Evolutionary conservation across 257 asterid species (phyloP), one percentile per base, ranked within the genome.

Genomic region (Fraxinus pennsylvanica): DNA sequence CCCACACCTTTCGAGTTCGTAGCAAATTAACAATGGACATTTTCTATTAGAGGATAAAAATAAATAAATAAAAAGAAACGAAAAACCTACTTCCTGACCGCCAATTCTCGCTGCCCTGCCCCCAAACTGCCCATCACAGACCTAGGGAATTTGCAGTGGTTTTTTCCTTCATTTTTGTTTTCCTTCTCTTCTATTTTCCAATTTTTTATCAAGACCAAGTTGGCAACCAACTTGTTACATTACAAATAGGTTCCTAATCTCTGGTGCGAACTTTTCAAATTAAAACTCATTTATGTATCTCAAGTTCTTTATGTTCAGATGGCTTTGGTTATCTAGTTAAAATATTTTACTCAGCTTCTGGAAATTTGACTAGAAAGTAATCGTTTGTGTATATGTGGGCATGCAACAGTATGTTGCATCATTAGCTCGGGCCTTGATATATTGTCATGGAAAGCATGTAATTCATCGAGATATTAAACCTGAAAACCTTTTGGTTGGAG

Each of bases 381-480:
- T 27, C 19, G 13, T 33, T 39, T 78, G 68, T 75, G 68, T 75
- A 32, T 65, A 6, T 68, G n/a, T 83, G 80, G 81, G 47, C 59
- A 71, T 72, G 80, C 14, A 70, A 74, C 94, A 96, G 99, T 96
- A 93, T 81, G 88, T 96, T 68, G 97, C 98, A 78, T 93, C 98
- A 27, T 84, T 96, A 74, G 99, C 98, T 77, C 91, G 98, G 39
- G 99, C 99, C 22, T 94, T 96, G 76, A 87, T 93, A 78, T 96
- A 96, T 77, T 96, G 97, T 69, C 99, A 96, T 81, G 99, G 98
- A 67, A 96, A 96, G 82, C 99, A 96, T 6, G 99, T 96, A 43
- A 96, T 96, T 71, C 99, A 93, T 77, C 86, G 99, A 76, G 99
- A 96, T 81, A 96, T 96, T 17, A 96, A 96, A 79, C 99, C 99